Conservation (phyloP, 495 filamentous ascomycete genomes). For the Apiosordaria backusii region DNA sequence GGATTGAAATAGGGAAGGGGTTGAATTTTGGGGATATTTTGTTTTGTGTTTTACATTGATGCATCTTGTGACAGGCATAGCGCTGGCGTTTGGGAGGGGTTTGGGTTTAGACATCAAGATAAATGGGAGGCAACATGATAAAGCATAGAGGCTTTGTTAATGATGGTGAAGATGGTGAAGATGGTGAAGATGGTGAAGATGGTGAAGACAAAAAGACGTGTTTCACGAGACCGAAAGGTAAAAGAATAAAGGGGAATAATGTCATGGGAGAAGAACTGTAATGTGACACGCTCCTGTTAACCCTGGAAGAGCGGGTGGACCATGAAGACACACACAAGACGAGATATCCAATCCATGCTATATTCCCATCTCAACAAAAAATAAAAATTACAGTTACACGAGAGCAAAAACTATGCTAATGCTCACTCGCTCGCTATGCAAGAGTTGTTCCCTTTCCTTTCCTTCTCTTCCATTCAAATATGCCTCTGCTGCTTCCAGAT, state of each 20-base stretch:
- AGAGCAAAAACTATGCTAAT: background rate
- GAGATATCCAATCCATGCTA: background rate
- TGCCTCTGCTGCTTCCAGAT: too few species aligned
- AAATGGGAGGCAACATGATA: too few species aligned
- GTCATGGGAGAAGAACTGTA: too few species aligned
- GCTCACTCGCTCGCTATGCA: constrained; percentile 14
- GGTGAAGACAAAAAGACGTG: background rate
- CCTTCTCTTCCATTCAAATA: background rate
- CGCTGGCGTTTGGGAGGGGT: constrained; percentile 19
- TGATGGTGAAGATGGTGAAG: too few species aligned
- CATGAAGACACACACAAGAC: too few species aligned
- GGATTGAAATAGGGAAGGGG: constrained; percentile 30
- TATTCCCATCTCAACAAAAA: background rate
- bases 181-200: background rate
- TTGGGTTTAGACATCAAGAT: background rate
- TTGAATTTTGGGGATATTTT: background rate
- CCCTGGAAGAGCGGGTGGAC: too few species aligned
- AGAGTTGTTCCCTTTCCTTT: background rate
- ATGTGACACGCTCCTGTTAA: too few species aligned
- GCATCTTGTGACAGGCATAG: constrained; percentile 21
- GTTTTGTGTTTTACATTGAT: background rate
- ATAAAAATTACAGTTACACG: background rate
- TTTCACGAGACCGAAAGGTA: too few species aligned
- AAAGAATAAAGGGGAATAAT: too few species aligned
- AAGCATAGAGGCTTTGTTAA: too few species aligned